Percentiles rank a stretch among this genome's conserved stretches.
Evolutionary conservation across 768 basidiomycete genomes (phyloP).

Genomic region (Pleurotus tuber-regium): DNA sequence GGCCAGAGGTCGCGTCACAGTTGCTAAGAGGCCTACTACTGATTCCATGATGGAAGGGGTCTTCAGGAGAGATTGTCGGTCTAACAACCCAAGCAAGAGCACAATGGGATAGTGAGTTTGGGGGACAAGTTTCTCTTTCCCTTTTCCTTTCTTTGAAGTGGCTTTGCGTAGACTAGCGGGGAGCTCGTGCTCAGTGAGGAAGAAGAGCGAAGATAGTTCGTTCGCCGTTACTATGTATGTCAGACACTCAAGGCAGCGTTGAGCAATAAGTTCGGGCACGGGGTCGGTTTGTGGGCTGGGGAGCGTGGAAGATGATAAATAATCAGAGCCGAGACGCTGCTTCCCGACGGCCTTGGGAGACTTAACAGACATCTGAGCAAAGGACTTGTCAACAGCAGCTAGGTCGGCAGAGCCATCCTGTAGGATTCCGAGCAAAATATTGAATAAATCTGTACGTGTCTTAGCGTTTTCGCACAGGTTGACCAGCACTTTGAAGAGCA

Average conservation of each 20-base stretch:
- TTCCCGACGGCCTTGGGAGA: conserved; percentile 65
- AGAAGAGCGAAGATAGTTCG: conserved; percentile 84
- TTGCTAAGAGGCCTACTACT: conserved; percentile 83
- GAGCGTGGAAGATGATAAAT: conserved; percentile 45
- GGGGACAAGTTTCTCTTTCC: conserved; percentile 82
- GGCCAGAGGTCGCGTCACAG: conserved; percentile 81
- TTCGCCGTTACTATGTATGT: conserved; percentile 85
- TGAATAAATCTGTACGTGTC: conserved; percentile 90
- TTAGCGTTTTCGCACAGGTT: conserved; percentile 95
- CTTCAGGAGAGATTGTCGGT: conserved; percentile 80
- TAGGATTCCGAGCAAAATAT: conserved; percentile 87
- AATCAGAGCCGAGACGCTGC: conserved; percentile 60
- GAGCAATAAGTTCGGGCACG: conserved; percentile 90
- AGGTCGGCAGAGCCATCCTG: conserved; percentile 96
- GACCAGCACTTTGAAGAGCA: conserved; percentile 86
- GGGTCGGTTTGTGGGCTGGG: conserved; percentile 67
- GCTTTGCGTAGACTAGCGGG: conserved; percentile 71
- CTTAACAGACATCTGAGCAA: conserved; percentile 85
- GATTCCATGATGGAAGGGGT: conserved; percentile 92
- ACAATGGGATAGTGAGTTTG: conserved; percentile 92
- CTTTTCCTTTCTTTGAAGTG: conserved; percentile 85
- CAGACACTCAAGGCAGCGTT: conserved; percentile 90
- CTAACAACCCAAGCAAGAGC: conserved; percentile 81
- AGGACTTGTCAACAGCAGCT: conserved; percentile 88
- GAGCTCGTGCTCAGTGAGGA: conserved; percentile 93